Conservation (phyloP, 805 yeast species). For the Spathaspora passalidarum region DNA sequence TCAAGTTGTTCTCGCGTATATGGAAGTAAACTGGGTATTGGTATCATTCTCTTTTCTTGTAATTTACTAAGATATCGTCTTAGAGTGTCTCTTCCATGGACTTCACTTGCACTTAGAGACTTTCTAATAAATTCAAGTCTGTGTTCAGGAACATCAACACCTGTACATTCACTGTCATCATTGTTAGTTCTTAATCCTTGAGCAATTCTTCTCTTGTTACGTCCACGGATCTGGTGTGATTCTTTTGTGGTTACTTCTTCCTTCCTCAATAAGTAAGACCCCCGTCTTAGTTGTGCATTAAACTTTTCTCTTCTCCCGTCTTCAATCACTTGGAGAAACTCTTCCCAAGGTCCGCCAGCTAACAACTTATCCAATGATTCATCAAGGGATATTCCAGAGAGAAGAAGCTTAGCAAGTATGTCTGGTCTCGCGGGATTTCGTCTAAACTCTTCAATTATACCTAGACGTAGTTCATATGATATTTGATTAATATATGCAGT, state of each 20-base stretch:
- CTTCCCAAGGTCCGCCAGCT: not conserved
- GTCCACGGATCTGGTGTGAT: not conserved
- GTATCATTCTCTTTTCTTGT: slow-evolving; percentile 24
- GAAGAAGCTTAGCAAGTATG: not conserved
- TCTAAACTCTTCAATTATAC: not conserved
- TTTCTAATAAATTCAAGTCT: not conserved
- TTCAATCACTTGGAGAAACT: not conserved
- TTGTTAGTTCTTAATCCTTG: not conserved
- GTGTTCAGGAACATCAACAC: not conserved
- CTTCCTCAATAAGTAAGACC: not conserved
- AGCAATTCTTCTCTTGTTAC: not conserved
- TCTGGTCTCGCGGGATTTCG: not conserved
- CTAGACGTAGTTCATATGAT: not conserved
- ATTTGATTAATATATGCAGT: slow-evolving; percentile 1
- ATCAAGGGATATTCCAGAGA: not conserved
- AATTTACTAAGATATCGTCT: slow-evolving; percentile 26
- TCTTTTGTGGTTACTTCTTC: not conserved
- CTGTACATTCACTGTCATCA: no score
- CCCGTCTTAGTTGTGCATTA: not conserved
- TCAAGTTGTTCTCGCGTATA: slow-evolving; percentile 16
- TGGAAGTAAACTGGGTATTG: slow-evolving; percentile 31
- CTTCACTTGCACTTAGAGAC: not conserved
- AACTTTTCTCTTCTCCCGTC: not conserved
- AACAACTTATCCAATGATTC: not conserved
- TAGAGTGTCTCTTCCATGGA: slow-evolving; percentile 12